Evolutionary conservation across 768 basidiomycete species (phyloP).

Genomic region (Suillus americanus): DNA sequence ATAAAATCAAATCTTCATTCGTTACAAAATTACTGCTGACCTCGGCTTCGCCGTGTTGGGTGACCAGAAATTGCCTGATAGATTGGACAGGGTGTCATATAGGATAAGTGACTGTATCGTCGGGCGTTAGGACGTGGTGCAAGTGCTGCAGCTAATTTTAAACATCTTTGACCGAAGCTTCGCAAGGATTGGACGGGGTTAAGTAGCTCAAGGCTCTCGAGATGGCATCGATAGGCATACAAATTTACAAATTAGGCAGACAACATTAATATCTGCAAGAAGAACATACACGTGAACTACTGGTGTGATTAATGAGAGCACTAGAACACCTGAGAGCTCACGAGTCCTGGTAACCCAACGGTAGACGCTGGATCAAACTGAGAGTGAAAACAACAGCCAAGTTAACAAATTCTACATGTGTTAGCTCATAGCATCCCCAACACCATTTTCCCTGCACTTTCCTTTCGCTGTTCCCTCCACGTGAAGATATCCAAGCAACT

Average conservation of each 20-base stretch:
- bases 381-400: not conserved
- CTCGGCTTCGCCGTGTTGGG: constrained; percentile 40
- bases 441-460: constrained; percentile 15
- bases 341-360: not conserved
- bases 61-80: constrained; percentile 32
- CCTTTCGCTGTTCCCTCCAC: constrained; percentile 11
- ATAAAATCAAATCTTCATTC: not conserved
- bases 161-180: not conserved
- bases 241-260: not conserved
- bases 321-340: not conserved
- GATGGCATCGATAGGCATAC: not conserved
- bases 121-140: not conserved
- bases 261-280: not conserved
- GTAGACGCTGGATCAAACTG: not conserved
- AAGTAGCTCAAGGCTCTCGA: not conserved
- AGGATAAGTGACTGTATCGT: constrained; percentile 31
- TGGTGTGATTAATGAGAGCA: not conserved
- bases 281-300: not conserved
- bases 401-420: not conserved
- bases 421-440: constrained; percentile 17
- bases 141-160: not conserved
- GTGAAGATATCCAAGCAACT: constrained; percentile 21
- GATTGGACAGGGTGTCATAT: constrained; percentile 36
- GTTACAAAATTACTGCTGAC: constrained; percentile 16
- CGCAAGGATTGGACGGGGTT: not conserved